Conservation (phyloP, 228 moss, liverwort and hornwort species). For the Sphagnum magellanicum region DNA sequence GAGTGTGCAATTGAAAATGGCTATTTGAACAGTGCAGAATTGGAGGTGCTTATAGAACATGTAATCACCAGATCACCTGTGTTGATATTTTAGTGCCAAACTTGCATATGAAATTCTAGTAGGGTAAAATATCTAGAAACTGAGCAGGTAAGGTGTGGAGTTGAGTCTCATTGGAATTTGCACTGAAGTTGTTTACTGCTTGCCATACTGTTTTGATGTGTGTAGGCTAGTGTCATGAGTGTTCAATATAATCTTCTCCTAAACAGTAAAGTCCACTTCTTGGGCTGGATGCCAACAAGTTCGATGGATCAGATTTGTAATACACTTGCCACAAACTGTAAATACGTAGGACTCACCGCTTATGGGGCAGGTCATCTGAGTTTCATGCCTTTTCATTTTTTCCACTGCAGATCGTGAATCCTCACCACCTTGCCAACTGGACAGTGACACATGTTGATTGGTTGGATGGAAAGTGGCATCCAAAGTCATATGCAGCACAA, state of each 20-base stretch:
- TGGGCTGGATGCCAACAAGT: background rate
- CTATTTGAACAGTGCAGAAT: background rate
- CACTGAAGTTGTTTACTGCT: no score
- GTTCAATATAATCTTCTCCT: background rate
- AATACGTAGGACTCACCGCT: background rate
- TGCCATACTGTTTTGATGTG: no score
- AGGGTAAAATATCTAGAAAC: no score
- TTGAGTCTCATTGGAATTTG: no score
- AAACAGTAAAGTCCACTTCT: background rate
- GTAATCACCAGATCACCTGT: no score
- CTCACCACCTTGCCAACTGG: conserved; percentile 75
- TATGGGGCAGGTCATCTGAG: no score
- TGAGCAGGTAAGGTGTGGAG: no score
- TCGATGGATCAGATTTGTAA: background rate
- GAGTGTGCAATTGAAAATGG: background rate
- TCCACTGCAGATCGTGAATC: conserved; percentile 66
- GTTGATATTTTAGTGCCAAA: no score
- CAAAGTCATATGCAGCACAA: conserved; percentile 44
- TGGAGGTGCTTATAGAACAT: no score
- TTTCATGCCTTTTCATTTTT: background rate
- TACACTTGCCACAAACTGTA: background rate
- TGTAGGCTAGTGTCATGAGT: no score
- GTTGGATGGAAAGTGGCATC: conserved; percentile 89
- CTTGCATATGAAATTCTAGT: no score
- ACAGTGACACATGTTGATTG: conserved; percentile 82